Base-by-base conservation (phyloP, 1,284 basidiomycete genomes). In the Sporisorium exsertum region DNA sequence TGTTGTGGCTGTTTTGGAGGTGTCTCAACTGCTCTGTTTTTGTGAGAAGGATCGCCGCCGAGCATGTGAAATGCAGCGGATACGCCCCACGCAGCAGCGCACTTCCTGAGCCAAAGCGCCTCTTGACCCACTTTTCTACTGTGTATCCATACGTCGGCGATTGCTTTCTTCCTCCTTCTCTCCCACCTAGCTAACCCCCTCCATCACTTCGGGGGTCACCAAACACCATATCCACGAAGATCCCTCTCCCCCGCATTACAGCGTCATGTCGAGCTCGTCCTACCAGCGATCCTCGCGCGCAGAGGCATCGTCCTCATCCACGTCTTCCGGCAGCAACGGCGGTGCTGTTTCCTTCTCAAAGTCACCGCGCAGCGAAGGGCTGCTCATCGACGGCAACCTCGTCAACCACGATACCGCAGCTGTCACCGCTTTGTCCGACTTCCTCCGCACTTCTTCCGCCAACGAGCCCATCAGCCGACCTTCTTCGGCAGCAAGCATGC, bases 401-500 rank as follows among this genome's bases (percentile, higher is more conserved):
- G 55, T 72, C 64, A 69, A 59, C 56, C 33, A 64, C 26, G 69
- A 77, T 45, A 72, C 73, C 0, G 73, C 73, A 6, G 58, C 69
- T 13, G 64, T 59, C 45, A 65, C 52, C 22, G 69, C 73, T 4
- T 47, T 77, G 3, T 72, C 73, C 9, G 69, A 72, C 57, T 69
- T 57, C 43, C 35, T 77, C 12, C 73, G 73, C 53, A 53, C 6
- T 27, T 32, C 61, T 12, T 57, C 58, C 15, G 55, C 35, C 61
- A 65, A 37, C 37, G 74, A 78, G 16, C 60, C 72, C 22, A 80
- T 81, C 66, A 67, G 66, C 50, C 50, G 81, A 10, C 81, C 81
- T 3, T 69, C 60, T 26, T 80, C 77, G 2, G 78, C 82, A 0
- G 72, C 78, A 1, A 75, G 71, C 52, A 81, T 83, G 81, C 65